These are phyloP conservation scores for Nakazawaea holstii DNA, from an alignment of 805 yeast genomes.

Conservation along the genomic window DNA sequence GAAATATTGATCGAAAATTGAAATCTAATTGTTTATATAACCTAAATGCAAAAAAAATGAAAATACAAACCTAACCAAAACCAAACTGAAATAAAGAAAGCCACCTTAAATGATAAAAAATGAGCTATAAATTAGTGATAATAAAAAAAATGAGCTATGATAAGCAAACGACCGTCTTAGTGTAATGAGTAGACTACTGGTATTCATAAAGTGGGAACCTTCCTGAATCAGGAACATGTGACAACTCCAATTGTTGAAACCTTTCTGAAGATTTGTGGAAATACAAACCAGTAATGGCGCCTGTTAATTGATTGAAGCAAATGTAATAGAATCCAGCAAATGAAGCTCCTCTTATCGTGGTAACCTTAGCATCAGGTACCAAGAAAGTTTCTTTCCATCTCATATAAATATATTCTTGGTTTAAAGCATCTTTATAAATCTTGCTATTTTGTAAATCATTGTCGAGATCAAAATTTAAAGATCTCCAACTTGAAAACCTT, in stretches of 20 bases:
- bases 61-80: too few relatives aligned
- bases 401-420: conserved; percentile 65
- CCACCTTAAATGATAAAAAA: too few relatives aligned
- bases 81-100: too few relatives aligned
- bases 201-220: conserved; percentile 28
- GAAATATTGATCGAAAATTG: too few relatives aligned
- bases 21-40: too few relatives aligned
- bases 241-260: conserved; percentile 70
- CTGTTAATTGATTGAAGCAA: conserved; percentile 72
- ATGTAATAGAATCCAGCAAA: conserved; percentile 91
- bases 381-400: conserved; percentile 92
- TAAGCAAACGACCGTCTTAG: too few relatives aligned
- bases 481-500: conserved; percentile 35
- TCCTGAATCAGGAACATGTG: conserved; percentile 46
- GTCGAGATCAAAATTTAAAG: conserved; percentile 23
- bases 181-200: conserved; percentile 9
- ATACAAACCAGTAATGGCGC: conserved; percentile 74
- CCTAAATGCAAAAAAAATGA: too few relatives aligned
- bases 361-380: conserved; percentile 71
- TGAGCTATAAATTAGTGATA: too few relatives aligned
- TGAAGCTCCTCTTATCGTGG: conserved; percentile 65
- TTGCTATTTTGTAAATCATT: conserved; percentile 22
- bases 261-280: conserved; percentile 77
- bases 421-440: conserved; percentile 20
- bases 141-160: too few relatives aligned